Base-by-base conservation (phyloP, 169 alveolate species). In the Cryptosporidium xiaoi region DNA sequence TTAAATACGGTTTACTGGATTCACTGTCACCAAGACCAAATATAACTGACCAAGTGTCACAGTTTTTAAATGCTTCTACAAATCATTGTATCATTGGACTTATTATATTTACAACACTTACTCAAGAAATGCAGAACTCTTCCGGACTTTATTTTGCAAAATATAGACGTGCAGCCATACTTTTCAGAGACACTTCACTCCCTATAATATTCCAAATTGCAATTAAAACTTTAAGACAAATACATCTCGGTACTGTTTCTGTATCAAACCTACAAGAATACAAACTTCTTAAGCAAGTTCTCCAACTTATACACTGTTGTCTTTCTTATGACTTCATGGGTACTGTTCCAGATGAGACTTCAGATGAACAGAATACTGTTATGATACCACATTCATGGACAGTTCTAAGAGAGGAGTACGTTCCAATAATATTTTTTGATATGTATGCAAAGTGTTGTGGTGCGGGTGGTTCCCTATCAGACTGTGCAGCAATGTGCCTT, bases 81-180 rank as follows among this genome's bases (percentile, higher is more conserved):
- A 93, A 93, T 60, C 99, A 96, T 71, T 96, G 98, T 97, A 96
- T 95, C n/a, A 93, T 96, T 36, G 98, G 98, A 7, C 91, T 96
- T 40, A 92, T 95, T 92, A 96, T 96, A 10, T 94, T 95, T 91
- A 91, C 97, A 1, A 96, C 95, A 83, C 82, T 96, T 48, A 95
- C 96, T 16, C 95, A 93, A 69, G 96, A 92, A 58, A 92, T 92
- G 95, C 95, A 92, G 84, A 94, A 95, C 0, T 95, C 92, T 46
- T 91, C 93, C 90, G 96, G 96, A 24, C 90, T 90, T 18, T 90
- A 90, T 67, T 93, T 95, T 34, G 96, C 96, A 50, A 96, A 95
- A 53, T 93, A 94, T 90, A 93, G 97, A 82, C 93, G 97, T 33
- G 95, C 97, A 46, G 98, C 98, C 1, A 92, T 96, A 65, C 92